Conservation (phyloP, 805 yeast species). For the Cyberlindnera maclurae region DNA sequence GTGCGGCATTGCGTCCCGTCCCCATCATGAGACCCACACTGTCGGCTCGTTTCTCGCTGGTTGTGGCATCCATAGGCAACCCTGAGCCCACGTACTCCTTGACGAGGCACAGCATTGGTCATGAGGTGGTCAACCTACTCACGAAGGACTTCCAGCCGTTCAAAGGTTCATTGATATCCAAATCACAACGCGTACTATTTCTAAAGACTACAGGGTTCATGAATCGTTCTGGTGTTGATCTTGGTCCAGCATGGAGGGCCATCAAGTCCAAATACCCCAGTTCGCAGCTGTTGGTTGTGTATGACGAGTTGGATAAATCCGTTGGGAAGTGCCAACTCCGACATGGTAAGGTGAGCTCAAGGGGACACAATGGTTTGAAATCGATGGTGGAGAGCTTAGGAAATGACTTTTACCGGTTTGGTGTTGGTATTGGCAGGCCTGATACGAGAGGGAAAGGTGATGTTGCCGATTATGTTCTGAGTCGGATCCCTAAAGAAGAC, state of each 20-base stretch:
- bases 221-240: conserved; percentile 64
- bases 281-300: conserved; percentile 48
- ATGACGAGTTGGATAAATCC: conserved; percentile 69
- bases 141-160: background rate
- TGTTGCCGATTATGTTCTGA: conserved; percentile 57
- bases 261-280: conserved; percentile 18
- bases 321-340: conserved; percentile 63
- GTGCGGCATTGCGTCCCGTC: too few relatives aligned
- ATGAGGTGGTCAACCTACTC: conserved; percentile 36
- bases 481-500: conserved; percentile 42
- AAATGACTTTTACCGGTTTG: conserved; percentile 51
- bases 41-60: conserved; percentile 7
- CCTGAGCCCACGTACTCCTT: conserved; percentile 55
- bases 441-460: conserved; percentile 31
- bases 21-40: too few relatives aligned
- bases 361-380: conserved; percentile 84
- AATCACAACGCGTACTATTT: conserved; percentile 29
- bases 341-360: conserved; percentile 48
- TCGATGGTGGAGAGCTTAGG: conserved; percentile 45
- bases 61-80: conserved; percentile 62
- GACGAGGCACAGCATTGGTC: conserved; percentile 80
- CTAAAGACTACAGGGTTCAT: conserved; percentile 52
- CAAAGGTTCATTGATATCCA: conserved; percentile 1
- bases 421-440: conserved; percentile 76
- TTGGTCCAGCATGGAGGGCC: conserved; percentile 41